A percentile compares a stretch with the other conserved stretches of the same genome.
Evolutionary conservation across 2,329 filamentous ascomycete genomes (phyloP).

Genomic region (Thelonectria blattea): DNA sequence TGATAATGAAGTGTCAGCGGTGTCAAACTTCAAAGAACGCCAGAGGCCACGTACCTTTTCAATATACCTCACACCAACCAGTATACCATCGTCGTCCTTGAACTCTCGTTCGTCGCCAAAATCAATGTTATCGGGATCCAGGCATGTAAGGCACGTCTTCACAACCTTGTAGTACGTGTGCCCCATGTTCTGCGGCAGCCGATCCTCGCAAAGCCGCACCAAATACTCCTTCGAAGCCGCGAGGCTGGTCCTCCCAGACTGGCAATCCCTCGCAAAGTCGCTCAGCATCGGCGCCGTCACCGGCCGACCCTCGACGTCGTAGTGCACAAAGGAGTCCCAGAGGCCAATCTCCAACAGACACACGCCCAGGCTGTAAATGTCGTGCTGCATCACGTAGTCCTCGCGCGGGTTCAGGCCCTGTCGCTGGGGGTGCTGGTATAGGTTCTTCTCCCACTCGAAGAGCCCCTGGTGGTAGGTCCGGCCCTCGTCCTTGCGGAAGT

Average conservation of each 20-base stretch:
- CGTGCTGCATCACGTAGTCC: conserved; percentile 57
- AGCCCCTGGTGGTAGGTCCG: conserved; percentile 42
- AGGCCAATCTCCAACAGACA: conserved; percentile 60
- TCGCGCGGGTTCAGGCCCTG: conserved; percentile 49
- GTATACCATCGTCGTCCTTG: no score
- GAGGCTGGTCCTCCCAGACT: neutral
- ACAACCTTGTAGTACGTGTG: no score
- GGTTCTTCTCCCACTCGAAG: conserved; percentile 42
- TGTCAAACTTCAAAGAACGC: neutral
- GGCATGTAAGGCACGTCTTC: no score
- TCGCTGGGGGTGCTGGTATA: conserved; percentile 57
- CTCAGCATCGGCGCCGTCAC: neutral
- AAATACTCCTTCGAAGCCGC: conserved; percentile 17
- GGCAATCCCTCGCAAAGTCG: neutral
- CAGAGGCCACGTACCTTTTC: neutral
- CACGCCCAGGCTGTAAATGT: conserved; percentile 62
- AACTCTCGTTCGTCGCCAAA: no score
- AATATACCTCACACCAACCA: neutral
- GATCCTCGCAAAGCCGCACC: conserved; percentile 13
- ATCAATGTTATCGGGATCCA: no score
- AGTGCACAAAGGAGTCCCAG: conserved; percentile 46
- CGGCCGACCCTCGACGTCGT: conserved; percentile 7
- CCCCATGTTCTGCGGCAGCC: conserved; percentile 19
- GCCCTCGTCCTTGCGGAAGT: conserved; percentile 26
- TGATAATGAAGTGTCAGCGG: neutral